Evolutionary conservation across 257 asterid genomes (phyloP), one percentile per base, ranked within the genome.

Genomic region (Anisodus acutangulus): DNA sequence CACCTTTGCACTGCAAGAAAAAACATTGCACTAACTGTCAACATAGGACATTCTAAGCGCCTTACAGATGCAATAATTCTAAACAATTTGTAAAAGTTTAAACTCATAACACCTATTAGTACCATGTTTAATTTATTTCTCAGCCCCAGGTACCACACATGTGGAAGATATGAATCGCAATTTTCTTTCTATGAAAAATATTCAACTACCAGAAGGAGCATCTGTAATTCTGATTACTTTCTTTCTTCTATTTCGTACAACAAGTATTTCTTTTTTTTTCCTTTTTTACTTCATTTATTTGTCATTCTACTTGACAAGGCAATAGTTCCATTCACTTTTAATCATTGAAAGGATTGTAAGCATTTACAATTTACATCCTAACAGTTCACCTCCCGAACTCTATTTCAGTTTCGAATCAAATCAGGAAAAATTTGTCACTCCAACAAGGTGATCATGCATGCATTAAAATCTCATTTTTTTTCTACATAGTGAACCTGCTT

Each of bases 1-100:
- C 99, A 74, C 99, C 98, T 83, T 86, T 83, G 87, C 99, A 96
- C 98, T 96, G 85, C 88, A 91, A 83, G 87, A 81, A 76, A 85
- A 87, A 88, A 79, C 78, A 84, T 80, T 60, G 68, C 54, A 66
- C 81, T 26, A 26, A 7, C 9, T 26, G 47, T 51, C 63, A 76
- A 58, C 41, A 82, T 15, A 58, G 78, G 71, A 45, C 64, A 79
- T 17, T 37, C 15, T 51, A 71, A 69, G 71, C 4, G 8, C 59
- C 9, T 68, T 17, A 60, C 43, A 57, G 41, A 55, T 66, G 70
- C 70, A 51, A 76, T 51, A 76, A 76, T 51, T 31, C 63, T 26
- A 51, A 26, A 76, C 13, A 51, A 76, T 3, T 13, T 76, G 16
- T 6, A 74, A 49, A 35, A 74, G 39, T 19, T 74, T 19, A 74